Conservation (phyloP, 768 basidiomycete species). For the Fomitopsis serialis region DNA sequence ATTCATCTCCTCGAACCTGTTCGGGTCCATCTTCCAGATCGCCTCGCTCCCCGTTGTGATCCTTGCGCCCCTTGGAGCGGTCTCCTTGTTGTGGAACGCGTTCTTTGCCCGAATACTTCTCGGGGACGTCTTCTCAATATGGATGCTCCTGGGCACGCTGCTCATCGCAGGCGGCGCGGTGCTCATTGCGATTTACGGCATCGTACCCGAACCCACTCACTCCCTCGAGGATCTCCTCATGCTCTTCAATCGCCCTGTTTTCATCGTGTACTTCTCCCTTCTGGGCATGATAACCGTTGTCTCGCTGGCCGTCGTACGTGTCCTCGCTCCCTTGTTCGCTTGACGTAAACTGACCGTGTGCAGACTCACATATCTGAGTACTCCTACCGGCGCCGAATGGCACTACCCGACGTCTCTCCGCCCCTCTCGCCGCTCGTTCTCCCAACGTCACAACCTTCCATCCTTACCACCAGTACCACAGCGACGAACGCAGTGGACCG, state of each 20-base stretch:
- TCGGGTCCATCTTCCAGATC: constrained; percentile 88
- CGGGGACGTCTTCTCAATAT: constrained; percentile 79
- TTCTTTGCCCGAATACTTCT: constrained; percentile 82
- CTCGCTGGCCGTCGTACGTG: constrained; percentile 59
- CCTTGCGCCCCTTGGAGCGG: constrained; percentile 88
- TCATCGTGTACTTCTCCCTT: constrained; percentile 76
- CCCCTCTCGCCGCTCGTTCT: constrained; percentile 32
- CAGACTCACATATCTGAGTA: constrained; percentile 76
- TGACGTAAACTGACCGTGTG: not conserved
- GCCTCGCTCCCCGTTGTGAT: constrained; percentile 93
- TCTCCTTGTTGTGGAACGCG: constrained; percentile 92
- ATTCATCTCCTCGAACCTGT: constrained; percentile 83
- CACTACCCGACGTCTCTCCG: constrained; percentile 24
- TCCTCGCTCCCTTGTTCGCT: not conserved
- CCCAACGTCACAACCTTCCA: constrained; percentile 28
- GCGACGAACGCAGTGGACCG: constrained; percentile 21
- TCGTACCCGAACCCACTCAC: constrained; percentile 84
- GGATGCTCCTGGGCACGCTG: constrained; percentile 82
- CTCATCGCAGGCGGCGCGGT: constrained; percentile 87
- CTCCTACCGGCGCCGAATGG: constrained; percentile 40
- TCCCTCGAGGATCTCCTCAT: constrained; percentile 78
- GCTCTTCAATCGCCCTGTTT: constrained; percentile 71
- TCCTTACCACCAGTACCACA: constrained; percentile 29
- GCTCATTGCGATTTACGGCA: constrained; percentile 87
- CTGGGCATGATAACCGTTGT: constrained; percentile 55